Percentiles rank a stretch among this genome's conserved stretches.
Evolutionary conservation across 495 filamentous ascomycete species (phyloP).

Genomic region (Mytilinidion resinicola): DNA sequence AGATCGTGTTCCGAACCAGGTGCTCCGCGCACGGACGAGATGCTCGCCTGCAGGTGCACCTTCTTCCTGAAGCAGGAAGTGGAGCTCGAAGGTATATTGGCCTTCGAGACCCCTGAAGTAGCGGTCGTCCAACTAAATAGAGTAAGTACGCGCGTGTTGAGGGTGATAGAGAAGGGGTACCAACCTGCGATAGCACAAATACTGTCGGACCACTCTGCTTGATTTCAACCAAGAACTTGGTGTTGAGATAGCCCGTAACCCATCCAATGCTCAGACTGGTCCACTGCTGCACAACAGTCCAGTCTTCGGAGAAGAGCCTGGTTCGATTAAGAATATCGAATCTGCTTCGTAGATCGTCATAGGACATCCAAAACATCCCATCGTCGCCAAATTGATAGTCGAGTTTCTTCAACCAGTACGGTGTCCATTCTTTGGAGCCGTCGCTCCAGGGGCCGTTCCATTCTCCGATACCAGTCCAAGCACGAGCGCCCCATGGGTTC

Average conservation of each 20-base stretch:
- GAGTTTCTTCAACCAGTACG: conserved; percentile 75
- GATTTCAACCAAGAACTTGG: conserved; percentile 70
- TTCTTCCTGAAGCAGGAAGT: conserved; percentile 75
- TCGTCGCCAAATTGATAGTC: conserved; percentile 83
- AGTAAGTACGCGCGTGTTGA: background rate
- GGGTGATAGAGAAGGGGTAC: background rate
- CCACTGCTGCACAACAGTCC: conserved; percentile 81
- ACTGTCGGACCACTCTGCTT: conserved; percentile 62
- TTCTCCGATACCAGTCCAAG: conserved; percentile 40
- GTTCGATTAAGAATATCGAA: conserved; percentile 79
- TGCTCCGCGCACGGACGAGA: conserved; percentile 68
- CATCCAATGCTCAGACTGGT: conserved; percentile 76
- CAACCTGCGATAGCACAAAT: conserved; percentile 64
- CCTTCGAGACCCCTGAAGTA: conserved; percentile 81
- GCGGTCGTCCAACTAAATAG: conserved; percentile 58
- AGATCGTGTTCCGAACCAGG: conserved; percentile 61
- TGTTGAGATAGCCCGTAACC: conserved; percentile 77
- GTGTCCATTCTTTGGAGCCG: conserved; percentile 85
- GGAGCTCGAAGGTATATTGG: conserved; percentile 70
- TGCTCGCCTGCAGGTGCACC: conserved; percentile 62
- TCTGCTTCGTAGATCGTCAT: conserved; percentile 74
- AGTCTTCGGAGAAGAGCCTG: conserved; percentile 73
- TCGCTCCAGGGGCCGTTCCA: conserved; percentile 53
- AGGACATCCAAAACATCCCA: conserved; percentile 69
- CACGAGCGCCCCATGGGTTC: conserved; percentile 77